Evolutionary conservation across 129 eudicot species (phyloP).

Genomic region (Oenanthe sinensis): DNA sequence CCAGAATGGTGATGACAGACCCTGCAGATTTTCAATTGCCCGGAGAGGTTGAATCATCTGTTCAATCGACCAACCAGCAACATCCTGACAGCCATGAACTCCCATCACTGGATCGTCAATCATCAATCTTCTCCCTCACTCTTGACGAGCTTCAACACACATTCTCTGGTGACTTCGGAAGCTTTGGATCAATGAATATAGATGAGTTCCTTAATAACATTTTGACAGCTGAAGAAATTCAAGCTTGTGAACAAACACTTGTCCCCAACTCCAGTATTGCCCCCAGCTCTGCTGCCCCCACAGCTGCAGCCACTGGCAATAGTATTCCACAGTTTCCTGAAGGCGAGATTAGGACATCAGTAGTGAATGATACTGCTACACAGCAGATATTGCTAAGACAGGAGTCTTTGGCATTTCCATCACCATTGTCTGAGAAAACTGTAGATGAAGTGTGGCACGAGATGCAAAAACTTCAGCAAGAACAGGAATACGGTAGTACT

Average conservation of each 20-base stretch:
- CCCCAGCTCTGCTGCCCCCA: not conserved
- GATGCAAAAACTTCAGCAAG: conserved; percentile 44
- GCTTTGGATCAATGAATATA: conserved; percentile 86
- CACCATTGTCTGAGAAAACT: conserved; percentile 49
- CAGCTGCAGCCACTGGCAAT: not conserved
- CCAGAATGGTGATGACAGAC: conserved; percentile 35
- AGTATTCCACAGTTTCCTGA: conserved; percentile 15
- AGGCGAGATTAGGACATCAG: conserved; percentile 9
- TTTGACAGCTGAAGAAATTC: conserved; percentile 79
- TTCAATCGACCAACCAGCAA: conserved; percentile 26
- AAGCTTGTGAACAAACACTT: conserved; percentile 40
- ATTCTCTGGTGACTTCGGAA: conserved; percentile 49
- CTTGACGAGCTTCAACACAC: conserved; percentile 74
- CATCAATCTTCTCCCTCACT: conserved; percentile 78
- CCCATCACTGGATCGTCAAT: conserved; percentile 45
- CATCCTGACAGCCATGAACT: conserved; percentile 27
- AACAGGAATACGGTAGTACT: conserved; percentile 12
- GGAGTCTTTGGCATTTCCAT: conserved; percentile 57
- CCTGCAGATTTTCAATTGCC: conserved; percentile 40
- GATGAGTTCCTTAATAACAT: conserved; percentile 80
- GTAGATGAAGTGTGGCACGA: conserved; percentile 87
- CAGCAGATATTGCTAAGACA: conserved; percentile 58
- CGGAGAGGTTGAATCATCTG: conserved; percentile 44
- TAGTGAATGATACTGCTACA: conserved; percentile 28
- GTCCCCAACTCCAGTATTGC: not conserved